These are phyloP conservation scores for Aspergillus sp. DNA, from an alignment of 2,329 filamentous ascomycete species.

Conservation along the genomic window DNA sequence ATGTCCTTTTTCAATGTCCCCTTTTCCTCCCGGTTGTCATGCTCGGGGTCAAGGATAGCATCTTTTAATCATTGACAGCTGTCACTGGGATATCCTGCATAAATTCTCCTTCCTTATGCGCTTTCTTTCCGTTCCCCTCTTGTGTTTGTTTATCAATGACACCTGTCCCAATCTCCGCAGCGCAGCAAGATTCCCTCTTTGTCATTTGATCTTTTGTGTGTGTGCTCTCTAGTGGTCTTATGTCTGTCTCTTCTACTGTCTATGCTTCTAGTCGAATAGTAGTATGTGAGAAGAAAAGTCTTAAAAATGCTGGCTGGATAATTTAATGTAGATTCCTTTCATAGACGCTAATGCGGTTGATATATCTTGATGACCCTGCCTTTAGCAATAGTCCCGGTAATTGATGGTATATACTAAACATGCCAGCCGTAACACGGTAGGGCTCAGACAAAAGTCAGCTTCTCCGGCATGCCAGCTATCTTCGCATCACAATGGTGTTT, in stretches of 20 bases:
- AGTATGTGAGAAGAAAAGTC: constrained; percentile 30
- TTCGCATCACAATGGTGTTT: too few relatives aligned
- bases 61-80: constrained; percentile 32
- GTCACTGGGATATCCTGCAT: constrained; percentile 26
- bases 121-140: constrained; percentile 18
- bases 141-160: constrained; percentile 22
- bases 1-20: constrained; percentile 19
- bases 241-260: constrained; percentile 26
- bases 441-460: too few relatives aligned
- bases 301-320: neutral
- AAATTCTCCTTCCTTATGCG: constrained; percentile 21
- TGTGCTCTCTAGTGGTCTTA: constrained; percentile 23
- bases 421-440: too few relatives aligned
- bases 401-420: too few relatives aligned
- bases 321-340: too few relatives aligned
- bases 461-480: too few relatives aligned
- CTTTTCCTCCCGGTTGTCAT: constrained; percentile 18
- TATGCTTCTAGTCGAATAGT: constrained; percentile 30
- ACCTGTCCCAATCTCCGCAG: constrained; percentile 36
- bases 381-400: too few relatives aligned
- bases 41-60: constrained; percentile 30
- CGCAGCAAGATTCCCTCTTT: constrained; percentile 43
- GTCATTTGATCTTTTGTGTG: constrained; percentile 29
- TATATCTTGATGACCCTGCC: too few relatives aligned
- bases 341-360: too few relatives aligned